Conservation (phyloP, 2,329 filamentous ascomycete genomes). For the Botrytis hyacinthi region DNA sequence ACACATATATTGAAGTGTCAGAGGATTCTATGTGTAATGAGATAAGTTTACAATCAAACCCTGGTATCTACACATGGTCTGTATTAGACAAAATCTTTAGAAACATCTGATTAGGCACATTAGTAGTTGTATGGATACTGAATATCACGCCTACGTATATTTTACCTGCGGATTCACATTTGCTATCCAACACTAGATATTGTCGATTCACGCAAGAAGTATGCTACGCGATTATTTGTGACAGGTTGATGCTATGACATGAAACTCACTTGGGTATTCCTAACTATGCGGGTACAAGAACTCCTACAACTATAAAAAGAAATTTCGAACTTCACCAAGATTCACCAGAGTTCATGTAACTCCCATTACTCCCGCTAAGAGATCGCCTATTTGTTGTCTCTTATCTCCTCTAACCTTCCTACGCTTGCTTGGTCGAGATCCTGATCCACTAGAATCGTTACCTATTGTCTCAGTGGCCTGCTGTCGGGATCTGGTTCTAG, state of each 20-base stretch:
- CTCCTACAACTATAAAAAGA: neutral
- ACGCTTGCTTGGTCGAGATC: neutral
- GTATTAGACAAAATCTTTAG: neutral
- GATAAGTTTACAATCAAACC: neutral
- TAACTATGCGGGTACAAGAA: neutral
- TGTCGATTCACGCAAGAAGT: neutral
- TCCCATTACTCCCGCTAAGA: neutral
- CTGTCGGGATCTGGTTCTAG: neutral
- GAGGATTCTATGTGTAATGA: neutral
- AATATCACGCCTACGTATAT: neutral
- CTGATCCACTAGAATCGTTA: neutral
- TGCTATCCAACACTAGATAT: neutral
- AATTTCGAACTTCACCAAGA: neutral
- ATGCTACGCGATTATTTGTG: rapidly evolving
- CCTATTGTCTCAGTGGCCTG: neutral
- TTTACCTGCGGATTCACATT: rapidly evolving
- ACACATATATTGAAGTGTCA: neutral
- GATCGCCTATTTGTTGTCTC: neutral
- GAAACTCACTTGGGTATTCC: neutral
- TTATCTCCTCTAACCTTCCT: conserved; percentile 1
- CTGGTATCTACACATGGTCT: neutral
- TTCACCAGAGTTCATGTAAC: neutral
- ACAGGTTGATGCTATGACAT: neutral
- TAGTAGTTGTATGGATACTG: too few species aligned
- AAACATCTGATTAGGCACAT: rapidly evolving